Percentiles rank a stretch among this genome's conserved stretches.
Evolutionary conservation across 164 flowering plant species (phyloP).

Genomic region (Hamamelis virginiana): DNA sequence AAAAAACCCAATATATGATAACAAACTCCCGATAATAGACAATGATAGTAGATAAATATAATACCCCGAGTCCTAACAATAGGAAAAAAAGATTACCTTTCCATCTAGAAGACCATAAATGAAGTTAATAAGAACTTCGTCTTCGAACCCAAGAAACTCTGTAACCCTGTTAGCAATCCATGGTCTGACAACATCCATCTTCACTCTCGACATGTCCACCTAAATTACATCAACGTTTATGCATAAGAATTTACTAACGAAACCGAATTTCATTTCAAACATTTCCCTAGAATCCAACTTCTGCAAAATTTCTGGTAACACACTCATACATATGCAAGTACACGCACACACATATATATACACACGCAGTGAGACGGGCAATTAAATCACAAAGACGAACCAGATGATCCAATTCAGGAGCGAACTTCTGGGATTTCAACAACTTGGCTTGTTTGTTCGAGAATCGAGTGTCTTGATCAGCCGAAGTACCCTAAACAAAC

Average conservation of each 20-base stretch:
- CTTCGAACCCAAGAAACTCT: slow-evolving; percentile 93
- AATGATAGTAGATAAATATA: no score
- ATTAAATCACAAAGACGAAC: slow-evolving; percentile 33
- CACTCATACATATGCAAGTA: not conserved
- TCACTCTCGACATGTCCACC: slow-evolving; percentile 90
- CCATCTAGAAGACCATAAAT: slow-evolving; percentile 81
- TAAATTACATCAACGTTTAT: slow-evolving; percentile 15
- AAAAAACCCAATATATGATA: no score
- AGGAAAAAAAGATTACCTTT: slow-evolving; percentile 49
- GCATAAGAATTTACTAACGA: not conserved
- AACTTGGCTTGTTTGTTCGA: slow-evolving; percentile 98
- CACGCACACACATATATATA: not conserved
- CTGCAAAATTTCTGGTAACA: not conserved
- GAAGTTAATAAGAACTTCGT: slow-evolving; percentile 91
- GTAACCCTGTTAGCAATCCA: slow-evolving; percentile 93
- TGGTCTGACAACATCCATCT: slow-evolving; percentile 84
- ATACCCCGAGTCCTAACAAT: not conserved
- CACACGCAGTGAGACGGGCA: not conserved
- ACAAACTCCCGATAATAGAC: no score
- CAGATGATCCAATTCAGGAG: slow-evolving; percentile 87
- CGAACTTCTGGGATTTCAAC: slow-evolving; percentile 89
- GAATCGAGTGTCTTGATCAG: slow-evolving; percentile 98
- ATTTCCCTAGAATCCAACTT: not conserved
- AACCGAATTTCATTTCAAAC: not conserved
- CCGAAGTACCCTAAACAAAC: slow-evolving; percentile 79